Conservation (phyloP, 2,329 filamentous ascomycete genomes). For the Pseudohalonectria lignicola region DNA sequence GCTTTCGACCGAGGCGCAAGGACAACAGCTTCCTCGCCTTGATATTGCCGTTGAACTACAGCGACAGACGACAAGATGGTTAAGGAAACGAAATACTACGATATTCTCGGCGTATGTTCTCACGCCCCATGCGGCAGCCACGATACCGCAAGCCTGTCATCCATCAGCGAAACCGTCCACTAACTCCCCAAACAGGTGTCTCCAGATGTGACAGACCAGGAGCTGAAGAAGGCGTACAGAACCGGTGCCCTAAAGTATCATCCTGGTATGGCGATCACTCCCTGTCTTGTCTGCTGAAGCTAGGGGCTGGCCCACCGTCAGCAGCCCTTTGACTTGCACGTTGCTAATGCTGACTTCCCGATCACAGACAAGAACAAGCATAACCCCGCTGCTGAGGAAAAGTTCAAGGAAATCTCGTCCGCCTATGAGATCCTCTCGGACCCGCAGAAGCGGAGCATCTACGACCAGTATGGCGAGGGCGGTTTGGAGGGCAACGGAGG, state of each 20-base stretch:
- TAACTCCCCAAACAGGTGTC: too few relatives aligned
- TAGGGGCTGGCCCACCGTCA: background rate
- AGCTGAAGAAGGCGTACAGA: conserved; percentile 88
- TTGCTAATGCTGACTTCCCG: conserved; percentile 7
- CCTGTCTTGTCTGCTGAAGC: background rate
- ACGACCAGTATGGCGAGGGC: conserved; percentile 97
- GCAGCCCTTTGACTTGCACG: conserved; percentile 1
- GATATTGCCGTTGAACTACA: too few relatives aligned
- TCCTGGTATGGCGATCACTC: conserved; percentile 49
- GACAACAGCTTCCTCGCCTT: too few relatives aligned
- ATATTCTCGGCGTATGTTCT: conserved; percentile 59
- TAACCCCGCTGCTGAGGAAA: conserved; percentile 87
- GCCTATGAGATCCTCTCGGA: conserved; percentile 95
- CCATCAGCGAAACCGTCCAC: too few relatives aligned
- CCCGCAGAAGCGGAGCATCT: conserved; percentile 78
- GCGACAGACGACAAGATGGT: conserved; percentile 58
- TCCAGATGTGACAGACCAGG: conserved; percentile 68
- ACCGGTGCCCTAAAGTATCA: conserved; percentile 74
- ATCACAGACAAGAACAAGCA: conserved; percentile 83
- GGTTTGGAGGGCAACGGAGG: conserved; percentile 82
- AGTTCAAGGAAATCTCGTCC: conserved; percentile 96
- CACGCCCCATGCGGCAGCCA: background rate
- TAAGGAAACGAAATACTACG: conserved; percentile 71
- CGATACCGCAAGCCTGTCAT: too few relatives aligned
- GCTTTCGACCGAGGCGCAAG: too few relatives aligned